phyloP scores from a whole-genome alignment of 116 monocot species.

The Cymodocea nodosa region DNA sequence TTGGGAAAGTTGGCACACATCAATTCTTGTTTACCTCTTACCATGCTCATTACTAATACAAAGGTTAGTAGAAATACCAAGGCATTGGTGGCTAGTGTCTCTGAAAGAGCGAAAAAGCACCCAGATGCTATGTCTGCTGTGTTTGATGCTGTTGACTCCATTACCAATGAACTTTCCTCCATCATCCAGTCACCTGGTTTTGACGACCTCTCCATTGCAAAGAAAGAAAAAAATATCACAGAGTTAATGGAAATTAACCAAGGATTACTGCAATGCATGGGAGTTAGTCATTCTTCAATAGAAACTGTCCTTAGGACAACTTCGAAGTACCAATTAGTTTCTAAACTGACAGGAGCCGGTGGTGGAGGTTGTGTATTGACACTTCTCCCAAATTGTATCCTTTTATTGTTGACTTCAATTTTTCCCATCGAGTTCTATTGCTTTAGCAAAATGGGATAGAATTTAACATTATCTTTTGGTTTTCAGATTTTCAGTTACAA shows the following conservation, averaged over 20 bases:
- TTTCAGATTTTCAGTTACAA: neutral
- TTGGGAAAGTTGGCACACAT: slow-evolving; percentile 46
- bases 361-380: slow-evolving; percentile 97
- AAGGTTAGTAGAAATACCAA: slow-evolving; percentile 89
- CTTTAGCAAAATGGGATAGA: no score
- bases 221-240: slow-evolving; percentile 61
- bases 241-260: slow-evolving; percentile 96
- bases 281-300: slow-evolving; percentile 84
- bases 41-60: slow-evolving; percentile 92
- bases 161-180: slow-evolving; percentile 64
- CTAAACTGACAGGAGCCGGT: slow-evolving; percentile 94
- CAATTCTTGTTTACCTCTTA: slow-evolving; percentile 38
- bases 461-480: neutral
- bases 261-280: slow-evolving; percentile 82
- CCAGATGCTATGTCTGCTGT: slow-evolving; percentile 69
- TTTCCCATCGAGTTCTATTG: neutral
- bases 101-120: slow-evolving; percentile 54
- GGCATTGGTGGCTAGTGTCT: slow-evolving; percentile 70
- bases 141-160: slow-evolving; percentile 61
- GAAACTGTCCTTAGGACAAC: slow-evolving; percentile 66
- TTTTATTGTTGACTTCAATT: slow-evolving; percentile 6
- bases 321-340: slow-evolving; percentile 60
- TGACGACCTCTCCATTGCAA: slow-evolving; percentile 41
- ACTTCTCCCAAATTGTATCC: slow-evolving; percentile 78
- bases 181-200: slow-evolving; percentile 40